phyloP scores from a whole-genome alignment of 2,329 filamentous ascomycete species.

The Fusarium pininemorale region DNA sequence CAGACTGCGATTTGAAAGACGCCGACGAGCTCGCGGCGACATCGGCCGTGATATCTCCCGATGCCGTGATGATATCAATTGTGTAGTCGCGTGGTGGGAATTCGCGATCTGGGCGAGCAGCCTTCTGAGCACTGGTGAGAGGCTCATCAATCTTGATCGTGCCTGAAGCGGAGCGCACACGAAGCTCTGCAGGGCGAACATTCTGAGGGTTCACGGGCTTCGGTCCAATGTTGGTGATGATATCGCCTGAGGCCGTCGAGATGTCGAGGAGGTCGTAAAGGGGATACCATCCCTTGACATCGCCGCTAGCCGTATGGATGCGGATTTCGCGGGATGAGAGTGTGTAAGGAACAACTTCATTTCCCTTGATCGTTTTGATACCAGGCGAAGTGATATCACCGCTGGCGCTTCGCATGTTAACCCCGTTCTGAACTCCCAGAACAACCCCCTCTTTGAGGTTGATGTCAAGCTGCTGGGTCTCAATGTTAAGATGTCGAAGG shows the following conservation, averaged over 20 bases:
- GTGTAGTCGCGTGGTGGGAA: slow-evolving; percentile 59
- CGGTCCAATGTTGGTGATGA: slow-evolving; percentile 53
- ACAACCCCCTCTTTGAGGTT: slow-evolving; percentile 53
- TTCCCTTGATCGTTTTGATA: slow-evolving; percentile 35
- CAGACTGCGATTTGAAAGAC: slow-evolving; percentile 52
- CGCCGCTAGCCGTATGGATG: slow-evolving; percentile 54
- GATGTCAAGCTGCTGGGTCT: slow-evolving; percentile 52
- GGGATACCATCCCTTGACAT: slow-evolving; percentile 60
- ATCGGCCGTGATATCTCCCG: slow-evolving; percentile 54
- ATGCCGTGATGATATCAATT: slow-evolving; percentile 54
- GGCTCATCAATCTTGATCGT: slow-evolving; percentile 53
- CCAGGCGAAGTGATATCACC: slow-evolving; percentile 53
- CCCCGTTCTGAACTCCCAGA: slow-evolving; percentile 43
- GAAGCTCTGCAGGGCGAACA: slow-evolving; percentile 53
- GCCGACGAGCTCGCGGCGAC: slow-evolving; percentile 52
- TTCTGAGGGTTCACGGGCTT: slow-evolving; percentile 48
- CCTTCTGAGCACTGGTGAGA: slow-evolving; percentile 40
- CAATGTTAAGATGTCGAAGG: slow-evolving; percentile 51
- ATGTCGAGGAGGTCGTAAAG: slow-evolving; percentile 60
- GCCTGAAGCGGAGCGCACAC: slow-evolving; percentile 56
- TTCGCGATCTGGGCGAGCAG: slow-evolving; percentile 27
- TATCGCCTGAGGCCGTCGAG: slow-evolving; percentile 55
- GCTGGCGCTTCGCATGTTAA: slow-evolving; percentile 48
- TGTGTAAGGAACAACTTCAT: slow-evolving; percentile 47
- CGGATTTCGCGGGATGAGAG: slow-evolving; percentile 55